Base-by-base conservation (phyloP, 805 yeast species). In the Candida khao-thaluensis region DNA sequence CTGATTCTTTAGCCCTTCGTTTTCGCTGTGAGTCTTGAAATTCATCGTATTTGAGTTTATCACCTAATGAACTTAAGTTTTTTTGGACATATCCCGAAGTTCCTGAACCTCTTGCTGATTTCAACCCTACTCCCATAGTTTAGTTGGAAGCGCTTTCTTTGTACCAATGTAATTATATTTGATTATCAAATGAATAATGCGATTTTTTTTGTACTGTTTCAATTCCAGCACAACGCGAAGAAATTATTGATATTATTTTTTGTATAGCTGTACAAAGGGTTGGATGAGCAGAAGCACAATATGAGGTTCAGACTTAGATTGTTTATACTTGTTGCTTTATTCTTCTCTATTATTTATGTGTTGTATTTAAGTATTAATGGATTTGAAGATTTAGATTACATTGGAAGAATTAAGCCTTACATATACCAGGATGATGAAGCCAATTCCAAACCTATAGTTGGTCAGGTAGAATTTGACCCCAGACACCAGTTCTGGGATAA, bases 31-130 rank as follows among this genome's bases (percentile, higher is more conserved):
- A 60, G 2, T 62, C 52, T 32, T 38, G n/a, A 10, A 23, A 60
- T 3, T 62, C 53, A 3, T 56, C 48, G 22, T 52, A 54, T 17
- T 48, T 54, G 11, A 53, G 43, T 42, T 18, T 43, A 26, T 47
- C 52, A 18, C 54, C 50, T 3, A 48, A 23, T 12, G 54, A 47
- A 0, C 71, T 54, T 1, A 57, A 52, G 46, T 67, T 79, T 44
- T 68, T 64, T 48, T 79, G 82, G 2, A 80, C 71, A 48, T 69
- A 68, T 0, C 86, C 86, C 17, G 82, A 78, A 0, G 86, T 80
- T 0, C 82, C 80, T 0, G 83, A 66, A 0, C 86, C 85, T 47
- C 81, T 62, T 0, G 82, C 76, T 0, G 42, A 34, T 16, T 40
- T 46, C 3, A 46, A 29, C 2, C 47, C 50, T n/a, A 43, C 17